Evolutionary conservation across 352 stramenopile species (phyloP), one percentile per base, ranked within the genome.

Genomic region (Globisporangium orthogonon): DNA sequence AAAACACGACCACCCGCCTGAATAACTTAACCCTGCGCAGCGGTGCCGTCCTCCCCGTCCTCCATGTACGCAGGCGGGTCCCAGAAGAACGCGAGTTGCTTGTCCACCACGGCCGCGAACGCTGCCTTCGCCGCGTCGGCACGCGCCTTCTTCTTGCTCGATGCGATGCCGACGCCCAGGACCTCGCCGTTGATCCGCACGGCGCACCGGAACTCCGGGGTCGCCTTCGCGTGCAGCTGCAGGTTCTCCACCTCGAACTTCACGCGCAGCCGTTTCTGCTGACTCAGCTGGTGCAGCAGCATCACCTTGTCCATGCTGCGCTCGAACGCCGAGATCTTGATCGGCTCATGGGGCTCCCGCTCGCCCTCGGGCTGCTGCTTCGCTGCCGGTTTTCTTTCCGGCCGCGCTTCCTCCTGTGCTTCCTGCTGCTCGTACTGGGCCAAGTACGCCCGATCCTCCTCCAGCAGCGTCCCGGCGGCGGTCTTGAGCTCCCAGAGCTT

Each of bases 101-200:
- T 78, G 50, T 92, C 80, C 52, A 94, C 64, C 6, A 84, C 91
- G 52, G 77, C 67, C 37, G 83, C 84, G 61, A 97, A 71, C 61
- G 95, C 75, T 29, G 87, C 64, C 18, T 62, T 61, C 0, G 76
- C 78, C n/a, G 75, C 80, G 50, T 80, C 66, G 7, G 54, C 56
- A 45, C 73, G 74, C 15, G 89, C 82, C 61, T 97, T 98, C 68
- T 94, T 91, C 61, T 96, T 96, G 43, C 79, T 71, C 1, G 89
- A 63, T 2, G 71, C 82, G 6, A 59, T 70, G 0, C 66, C 66
- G 14, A 61, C 54, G 28, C 54, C 67, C 5, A 83, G 58, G 17
- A 65, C 11, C 35, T 80, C 60, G 14, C 66, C 74, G 11, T 87
- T 87, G 40, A 91, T 50, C 28, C 69, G 65, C 5, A 66, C 77